Base-by-base conservation (phyloP, 78 protist species). In the Dictyostelium purpureum region DNA sequence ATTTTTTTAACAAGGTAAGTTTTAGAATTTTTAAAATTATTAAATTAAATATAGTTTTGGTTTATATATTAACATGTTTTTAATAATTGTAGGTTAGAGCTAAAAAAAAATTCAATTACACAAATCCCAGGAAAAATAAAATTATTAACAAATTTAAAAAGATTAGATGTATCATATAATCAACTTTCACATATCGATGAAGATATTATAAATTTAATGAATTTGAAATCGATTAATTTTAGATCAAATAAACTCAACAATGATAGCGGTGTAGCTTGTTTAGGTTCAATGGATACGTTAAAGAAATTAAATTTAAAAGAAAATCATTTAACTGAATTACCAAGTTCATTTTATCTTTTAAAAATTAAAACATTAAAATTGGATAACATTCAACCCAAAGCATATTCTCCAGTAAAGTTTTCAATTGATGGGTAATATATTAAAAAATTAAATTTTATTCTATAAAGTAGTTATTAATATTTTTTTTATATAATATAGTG, bases 111-210 rank as follows among this genome's bases (percentile, higher is more conserved):
- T 47, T 42, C 65, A 9, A 85, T 85, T 1, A 4, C 3, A 33
- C 10, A 42, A 59, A 73, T 85, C 37, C 92, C 92, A 31, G 2
- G 28, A 28, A 63, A 85, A 6, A 85, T 85, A 5, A 0, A 49
- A 24, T 24, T 31, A 21, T 73, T 85, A 35, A 21, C 26, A 21
- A 85, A 85, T 33, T 61, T 85, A 33, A 85, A 85, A 49, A 73
- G 92, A 73, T 28, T 85, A 9, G 92, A 85, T 73, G 6, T 85
- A 26, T 85, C 92, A 31, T 40, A 73, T 59, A 85, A 85, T 45
- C 18, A 21, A 28, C 18, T 85, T 21, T 57, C 40, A 24, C 5
- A 21, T 11, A 40, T 85, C 7, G 81, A 79, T 18, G 12, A 38
- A 2, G 92, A 70, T 31, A 35, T 73, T 0, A 26, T 54, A 4